Base-by-base conservation (phyloP, 139 green algal species). In the Chlorella sp. region DNA sequence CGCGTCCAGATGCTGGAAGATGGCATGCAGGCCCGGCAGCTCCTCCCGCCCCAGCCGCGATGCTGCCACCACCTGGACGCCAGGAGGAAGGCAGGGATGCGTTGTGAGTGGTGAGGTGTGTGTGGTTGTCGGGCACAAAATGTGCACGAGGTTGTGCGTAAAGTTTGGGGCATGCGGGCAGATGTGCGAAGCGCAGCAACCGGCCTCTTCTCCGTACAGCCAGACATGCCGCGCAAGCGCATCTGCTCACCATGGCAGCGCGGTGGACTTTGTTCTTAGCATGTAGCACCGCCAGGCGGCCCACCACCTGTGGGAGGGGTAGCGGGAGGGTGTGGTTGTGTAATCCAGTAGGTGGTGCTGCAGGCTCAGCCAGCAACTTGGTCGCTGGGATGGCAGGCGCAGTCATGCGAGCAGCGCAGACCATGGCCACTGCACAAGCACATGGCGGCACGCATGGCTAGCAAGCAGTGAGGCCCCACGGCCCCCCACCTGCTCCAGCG, bases 251-350 rank as follows among this genome's bases (percentile, higher is more conserved):
- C 54, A 98, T 91, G 32, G 92, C 94, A 43, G 92, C 90, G 80
- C 94, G 95, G 85, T 97, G 95, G 46, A 97, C 88, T 87, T 93
- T 94, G 90, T 92, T 96, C 89, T 94, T 94, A 81, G 92, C 92
- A 36, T 92, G 89, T 82, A 98, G 96, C 40, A 48, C 54, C 16
- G 76, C 73, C 58, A 93, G 86, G 48, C 90, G 88, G 19, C 36
- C 79, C 20, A 69, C 54, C 32, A 93, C 73, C 32, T 76, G 48
- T 16, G 64, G 0, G 20, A 73, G n/a, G 34, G 28, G 14, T n/a
- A 28, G 13, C 28, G 65, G 65, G 11, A 0, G 34, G 65, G 14
- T 2, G 65, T 3, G 7, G 46, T 54, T 54, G 46, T 54, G 11
- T 54, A 8, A 54, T 54, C 8, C n/a, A n/a, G n/a, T n/a, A n/a